Evolutionary conservation across 257 asterid genomes (phyloP), one percentile per base, ranked within the genome.

Genomic region (Vinca minor): DNA sequence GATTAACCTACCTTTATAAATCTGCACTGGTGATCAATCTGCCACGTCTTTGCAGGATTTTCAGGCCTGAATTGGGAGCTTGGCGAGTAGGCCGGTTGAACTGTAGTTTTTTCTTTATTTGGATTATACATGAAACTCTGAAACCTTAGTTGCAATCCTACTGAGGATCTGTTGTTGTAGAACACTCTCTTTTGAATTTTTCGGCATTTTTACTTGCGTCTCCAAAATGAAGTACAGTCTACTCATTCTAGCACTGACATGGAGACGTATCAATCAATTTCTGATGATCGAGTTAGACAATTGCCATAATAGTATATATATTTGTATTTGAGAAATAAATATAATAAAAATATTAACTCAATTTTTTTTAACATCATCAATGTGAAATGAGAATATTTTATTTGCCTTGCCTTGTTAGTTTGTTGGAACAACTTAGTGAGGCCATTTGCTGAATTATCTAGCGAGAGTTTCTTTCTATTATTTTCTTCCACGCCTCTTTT

Each of bases 221-320:
- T 64, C 70, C 70, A 87, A 95, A 88, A 79, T 69, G 94, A 74
- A 69, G 59, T 48, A 56, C 82, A 62, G 47, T 76, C 83, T 63
- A 72, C 88, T 67, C 75, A 67, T 67, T 58, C 76, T 65, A 64
- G 77, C 62, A 59, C 62, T 44, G 68, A 75, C 73, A 67, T 73
- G 76, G 83, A 84, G 55, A 68, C 65, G 23, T 47, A 62, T 66
- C 85, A 69, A 66, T 73, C 77, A 32, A 76, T 69, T 71, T 70
- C 74, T 52, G 86, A 77, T 75, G 83, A 82, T 81, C 78, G 71
- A 39, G 67, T 67, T 63, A 70, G 53, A 57, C 82, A 64, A 67
- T 69, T 72, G 53, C 49, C 80, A 62, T n/a, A n/a, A n/a, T n/a
- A n/a, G n/a, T n/a, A n/a, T n/a, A n/a, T n/a, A n/a, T n/a, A n/a